phyloP scores from a whole-genome alignment of 495 filamentous ascomycete genomes.

The Aspergillus biplanus region DNA sequence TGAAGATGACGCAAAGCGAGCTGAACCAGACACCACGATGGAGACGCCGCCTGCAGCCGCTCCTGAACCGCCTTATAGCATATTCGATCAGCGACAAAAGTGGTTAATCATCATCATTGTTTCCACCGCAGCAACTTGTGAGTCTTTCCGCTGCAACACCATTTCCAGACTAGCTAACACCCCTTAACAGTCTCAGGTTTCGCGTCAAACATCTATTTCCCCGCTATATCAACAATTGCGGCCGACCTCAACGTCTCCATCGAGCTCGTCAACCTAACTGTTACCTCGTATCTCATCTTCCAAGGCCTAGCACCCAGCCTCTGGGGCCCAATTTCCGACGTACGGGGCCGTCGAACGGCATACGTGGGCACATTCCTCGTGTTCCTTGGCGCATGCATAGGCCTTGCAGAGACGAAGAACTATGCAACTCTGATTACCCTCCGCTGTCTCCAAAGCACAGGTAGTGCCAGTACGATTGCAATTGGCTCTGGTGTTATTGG shows the following conservation, averaged over 20 bases:
- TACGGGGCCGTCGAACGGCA: constrained; percentile 48
- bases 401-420: constrained; percentile 47
- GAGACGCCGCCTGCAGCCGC: not conserved
- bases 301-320: constrained; percentile 55
- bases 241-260: constrained; percentile 44
- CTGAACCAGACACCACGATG: not conserved
- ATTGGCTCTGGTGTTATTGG: constrained; percentile 61
- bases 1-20: not conserved
- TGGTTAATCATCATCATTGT: constrained; percentile 49
- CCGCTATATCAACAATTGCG: constrained; percentile 50
- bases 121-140: constrained; percentile 52
- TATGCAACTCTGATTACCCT: constrained; percentile 52
- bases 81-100: constrained; percentile 53
- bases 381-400: constrained; percentile 52
- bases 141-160: constrained; percentile 12
- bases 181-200: constrained; percentile 48
- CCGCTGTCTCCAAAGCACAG: constrained; percentile 53
- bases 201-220: constrained; percentile 60
- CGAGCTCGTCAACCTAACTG: constrained; percentile 51
- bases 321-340: constrained; percentile 56
- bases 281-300: constrained; percentile 58
- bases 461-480: constrained; percentile 56
- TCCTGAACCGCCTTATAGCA: constrained; percentile 43
- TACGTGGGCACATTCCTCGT: constrained; percentile 53
- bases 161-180: constrained; percentile 8